Base-by-base conservation (phyloP, 768 basidiomycete species). In the Rhodosporidiobolus odoratus region DNA sequence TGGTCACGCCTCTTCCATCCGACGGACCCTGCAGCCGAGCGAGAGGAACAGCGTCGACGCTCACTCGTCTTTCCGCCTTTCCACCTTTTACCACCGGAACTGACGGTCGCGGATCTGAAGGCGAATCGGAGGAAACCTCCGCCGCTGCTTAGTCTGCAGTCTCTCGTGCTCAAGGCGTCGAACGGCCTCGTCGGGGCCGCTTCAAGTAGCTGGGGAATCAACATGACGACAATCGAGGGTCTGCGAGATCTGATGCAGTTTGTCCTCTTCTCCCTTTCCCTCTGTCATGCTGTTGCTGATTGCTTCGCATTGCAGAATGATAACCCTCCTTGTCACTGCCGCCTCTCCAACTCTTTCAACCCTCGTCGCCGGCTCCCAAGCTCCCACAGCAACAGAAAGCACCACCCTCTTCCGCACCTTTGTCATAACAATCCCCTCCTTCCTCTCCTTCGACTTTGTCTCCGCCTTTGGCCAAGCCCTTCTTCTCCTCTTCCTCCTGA, bases 401-500 rank as follows among this genome's bases (percentile, higher is more conserved):
- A 9, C 37, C 37, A 21, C 50, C 15, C 30, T 41, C 41, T 43
- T 62, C 25, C 65, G 57, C n/a, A 56, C 61, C 41, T 5, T 75
- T 19, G 63, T 78, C 54, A 57, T 67, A 56, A 64, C 59, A 0
- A 88, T 89, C 69, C 89, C 89, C 5, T 89, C 89, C 69, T 76
- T 89, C 27, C 80, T 91, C 45, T 89, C 89, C 16, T 81, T 91
- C 62, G 90, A 90, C 77, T 86, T 91, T 66, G 86, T 85, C 0
- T 83, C 86, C 1, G 84, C 85, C 9, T 79, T 87, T 25, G 80
- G 83, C 21, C 83, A 86, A 75, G 86, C 88, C 0, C 79, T 89
- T 9, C 73, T 87, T 34, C 85, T 87, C 72, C 83, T 92, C 32
- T 65, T 84, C 32, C 77, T 87, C 41, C 84, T 89, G 71, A 84